Percentiles rank a stretch among this genome's conserved stretches.
Evolutionary conservation across 1,284 basidiomycete species (phyloP).

Genomic region (Tilletia indica): DNA sequence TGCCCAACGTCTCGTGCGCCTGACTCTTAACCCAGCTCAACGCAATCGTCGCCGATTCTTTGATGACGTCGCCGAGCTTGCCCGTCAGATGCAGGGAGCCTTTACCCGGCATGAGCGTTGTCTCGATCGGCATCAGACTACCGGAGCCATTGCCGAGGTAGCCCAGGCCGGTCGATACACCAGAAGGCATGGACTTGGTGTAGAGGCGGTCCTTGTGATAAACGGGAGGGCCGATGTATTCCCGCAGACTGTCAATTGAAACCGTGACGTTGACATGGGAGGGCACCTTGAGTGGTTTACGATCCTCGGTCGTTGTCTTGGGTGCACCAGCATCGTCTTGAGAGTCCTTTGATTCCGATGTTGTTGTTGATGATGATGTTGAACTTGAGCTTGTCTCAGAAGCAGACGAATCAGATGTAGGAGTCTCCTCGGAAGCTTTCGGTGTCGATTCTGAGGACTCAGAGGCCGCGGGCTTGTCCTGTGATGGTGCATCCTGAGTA

Average conservation of each 20-base stretch:
- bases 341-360: constrained; percentile 24
- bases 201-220: constrained; percentile 96
- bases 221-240: constrained; percentile 92
- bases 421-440: constrained; percentile 1
- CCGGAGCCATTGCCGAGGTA: constrained; percentile 95
- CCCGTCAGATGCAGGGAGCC: constrained; percentile 79
- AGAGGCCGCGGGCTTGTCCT: constrained; percentile 22
- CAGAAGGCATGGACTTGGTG: constrained; percentile 72
- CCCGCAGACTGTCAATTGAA: constrained; percentile 81
- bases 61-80: constrained; percentile 95
- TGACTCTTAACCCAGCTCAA: constrained; percentile 90
- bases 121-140: constrained; percentile 92
- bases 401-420: constrained; percentile 29
- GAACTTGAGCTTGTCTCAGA: too few relatives aligned
- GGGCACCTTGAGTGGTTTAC: constrained; percentile 80
- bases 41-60: constrained; percentile 90
- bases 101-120: constrained; percentile 53
- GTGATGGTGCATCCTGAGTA: constrained; percentile 32
- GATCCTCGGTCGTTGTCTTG: constrained; percentile 71
- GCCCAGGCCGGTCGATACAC: constrained; percentile 89
- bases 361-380: constrained; percentile 27
- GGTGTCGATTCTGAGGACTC: constrained; percentile 42
- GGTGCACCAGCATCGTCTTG: constrained; percentile 25
- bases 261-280: constrained; percentile 76
- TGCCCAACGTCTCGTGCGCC: constrained; percentile 75